Evolutionary conservation across 257 asterid genomes (phyloP).

Genomic region (Petunia axillaris): DNA sequence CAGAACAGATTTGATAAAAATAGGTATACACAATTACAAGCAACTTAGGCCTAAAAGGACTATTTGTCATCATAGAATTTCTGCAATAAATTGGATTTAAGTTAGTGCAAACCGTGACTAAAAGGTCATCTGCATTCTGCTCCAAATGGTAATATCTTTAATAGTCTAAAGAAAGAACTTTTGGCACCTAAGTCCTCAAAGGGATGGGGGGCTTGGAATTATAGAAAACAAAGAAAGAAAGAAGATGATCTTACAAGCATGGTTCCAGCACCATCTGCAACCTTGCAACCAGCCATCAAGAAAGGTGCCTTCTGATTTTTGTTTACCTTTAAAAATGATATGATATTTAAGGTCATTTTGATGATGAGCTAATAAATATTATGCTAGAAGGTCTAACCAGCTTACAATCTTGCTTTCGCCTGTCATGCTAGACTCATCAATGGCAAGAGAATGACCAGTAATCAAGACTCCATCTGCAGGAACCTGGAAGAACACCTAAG

Average conservation of each 20-base stretch:
- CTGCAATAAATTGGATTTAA: neutral
- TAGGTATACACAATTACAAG: neutral
- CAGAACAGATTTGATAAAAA: neutral
- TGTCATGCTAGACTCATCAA: slow-evolving; percentile 99
- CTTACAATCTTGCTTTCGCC: slow-evolving; percentile 99
- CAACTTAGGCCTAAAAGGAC: neutral
- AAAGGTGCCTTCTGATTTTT: slow-evolving; percentile 84
- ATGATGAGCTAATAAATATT: slow-evolving; percentile 29
- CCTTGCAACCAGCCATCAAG: slow-evolving; percentile 98
- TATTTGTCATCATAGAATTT: neutral
- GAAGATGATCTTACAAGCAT: slow-evolving; percentile 67
- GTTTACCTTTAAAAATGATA: slow-evolving; percentile 53
- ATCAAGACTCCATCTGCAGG: slow-evolving; percentile 91
- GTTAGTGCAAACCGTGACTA: neutral
- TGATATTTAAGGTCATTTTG: slow-evolving; percentile 34
- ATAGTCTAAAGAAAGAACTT: neutral
- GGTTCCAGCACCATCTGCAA: slow-evolving; percentile 94
- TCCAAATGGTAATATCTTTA: neutral
- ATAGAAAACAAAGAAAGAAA: slow-evolving; percentile 18
- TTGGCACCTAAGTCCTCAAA: slow-evolving; percentile 4
- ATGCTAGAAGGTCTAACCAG: slow-evolving; percentile 45
- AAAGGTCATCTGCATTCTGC: neutral
- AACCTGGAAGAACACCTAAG: slow-evolving; percentile 51
- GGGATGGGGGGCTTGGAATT: neutral
- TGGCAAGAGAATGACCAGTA: slow-evolving; percentile 85